Percentiles rank a stretch among this genome's conserved stretches.
phyloP scores from a whole-genome alignment of 2,329 filamentous ascomycete species.

The Pseudocercospora eumusae region DNA sequence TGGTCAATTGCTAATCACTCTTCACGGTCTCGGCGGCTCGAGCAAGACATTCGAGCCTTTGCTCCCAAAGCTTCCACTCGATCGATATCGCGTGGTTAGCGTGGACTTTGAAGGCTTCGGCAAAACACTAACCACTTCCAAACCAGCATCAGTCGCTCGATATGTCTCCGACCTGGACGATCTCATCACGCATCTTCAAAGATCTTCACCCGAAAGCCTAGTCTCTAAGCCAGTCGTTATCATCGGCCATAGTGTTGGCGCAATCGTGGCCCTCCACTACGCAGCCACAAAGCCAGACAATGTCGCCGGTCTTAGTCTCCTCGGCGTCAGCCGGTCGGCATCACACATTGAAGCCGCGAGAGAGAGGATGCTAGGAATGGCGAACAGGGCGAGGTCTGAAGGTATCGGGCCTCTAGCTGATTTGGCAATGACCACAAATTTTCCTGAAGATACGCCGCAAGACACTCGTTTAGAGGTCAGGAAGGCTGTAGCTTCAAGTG shows the following conservation, averaged over 20 bases:
- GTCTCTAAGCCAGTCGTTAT: constrained; percentile 12
- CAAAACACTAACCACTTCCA: constrained; percentile 5
- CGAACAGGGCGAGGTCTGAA: constrained; percentile 13
- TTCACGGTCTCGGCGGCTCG: constrained; percentile 20
- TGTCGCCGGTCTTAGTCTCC: constrained; percentile 37
- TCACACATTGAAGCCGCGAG: constrained; percentile 18
- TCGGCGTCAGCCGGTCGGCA: constrained; percentile 19
- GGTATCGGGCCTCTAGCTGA: constrained; percentile 13
- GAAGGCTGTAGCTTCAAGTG: constrained; percentile 9
- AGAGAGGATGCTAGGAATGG: constrained; percentile 17
- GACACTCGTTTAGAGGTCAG: constrained; percentile 3
- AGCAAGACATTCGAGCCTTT: constrained; percentile 15
- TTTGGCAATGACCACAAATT: constrained; percentile 14
- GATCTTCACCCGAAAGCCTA: background rate
- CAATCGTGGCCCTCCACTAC: constrained; percentile 21
- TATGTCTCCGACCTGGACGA: constrained; percentile 23
- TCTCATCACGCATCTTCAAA: constrained; percentile 20
- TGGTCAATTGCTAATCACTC: constrained; percentile 11
- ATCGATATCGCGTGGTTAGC: constrained; percentile 9
- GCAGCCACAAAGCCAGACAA: constrained; percentile 10
- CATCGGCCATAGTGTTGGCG: constrained; percentile 21
- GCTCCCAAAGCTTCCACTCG: constrained; percentile 12
- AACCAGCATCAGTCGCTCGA: constrained; percentile 10
- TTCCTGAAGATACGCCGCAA: constrained; percentile 9
- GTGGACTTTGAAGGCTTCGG: constrained; percentile 23